Conservation (phyloP, 2,329 filamentous ascomycete species). For the Colletotrichum sp. region DNA sequence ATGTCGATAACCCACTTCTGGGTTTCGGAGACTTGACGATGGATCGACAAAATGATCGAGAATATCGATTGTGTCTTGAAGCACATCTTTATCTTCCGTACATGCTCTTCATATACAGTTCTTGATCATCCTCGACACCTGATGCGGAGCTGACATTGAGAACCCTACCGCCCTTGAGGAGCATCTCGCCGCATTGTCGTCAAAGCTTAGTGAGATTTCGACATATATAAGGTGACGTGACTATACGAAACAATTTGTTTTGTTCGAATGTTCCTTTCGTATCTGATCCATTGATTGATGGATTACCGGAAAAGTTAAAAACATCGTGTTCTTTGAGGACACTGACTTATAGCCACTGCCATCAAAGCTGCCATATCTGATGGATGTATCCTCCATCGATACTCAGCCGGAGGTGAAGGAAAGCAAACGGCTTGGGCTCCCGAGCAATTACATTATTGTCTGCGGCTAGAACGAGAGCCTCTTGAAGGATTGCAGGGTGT, state of each 20-base stretch:
- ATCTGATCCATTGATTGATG: too few species aligned
- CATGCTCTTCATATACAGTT: background rate
- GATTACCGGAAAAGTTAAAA: too few species aligned
- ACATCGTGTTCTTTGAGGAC: background rate
- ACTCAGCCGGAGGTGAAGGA: background rate
- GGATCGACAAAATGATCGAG: too few species aligned
- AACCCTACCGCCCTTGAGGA: background rate
- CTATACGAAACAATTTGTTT: background rate
- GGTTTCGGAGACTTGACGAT: too few species aligned
- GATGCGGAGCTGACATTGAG: background rate
- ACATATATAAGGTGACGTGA: background rate
- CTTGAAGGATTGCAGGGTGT: background rate
- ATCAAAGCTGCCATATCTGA: background rate
- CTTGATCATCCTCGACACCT: background rate
- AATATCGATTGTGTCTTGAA: background rate
- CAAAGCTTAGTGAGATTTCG: background rate
- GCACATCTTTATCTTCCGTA: background rate
- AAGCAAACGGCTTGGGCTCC: too few species aligned
- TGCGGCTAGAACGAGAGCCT: background rate
- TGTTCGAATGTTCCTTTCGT: background rate
- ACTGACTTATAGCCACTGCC: background rate
- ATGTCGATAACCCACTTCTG: background rate
- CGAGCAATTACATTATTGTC: background rate
- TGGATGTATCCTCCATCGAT: background rate
- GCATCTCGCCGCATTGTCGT: background rate